phyloP scores from a whole-genome alignment of 768 basidiomycete species.

The Leucocoprinus leucothites region DNA sequence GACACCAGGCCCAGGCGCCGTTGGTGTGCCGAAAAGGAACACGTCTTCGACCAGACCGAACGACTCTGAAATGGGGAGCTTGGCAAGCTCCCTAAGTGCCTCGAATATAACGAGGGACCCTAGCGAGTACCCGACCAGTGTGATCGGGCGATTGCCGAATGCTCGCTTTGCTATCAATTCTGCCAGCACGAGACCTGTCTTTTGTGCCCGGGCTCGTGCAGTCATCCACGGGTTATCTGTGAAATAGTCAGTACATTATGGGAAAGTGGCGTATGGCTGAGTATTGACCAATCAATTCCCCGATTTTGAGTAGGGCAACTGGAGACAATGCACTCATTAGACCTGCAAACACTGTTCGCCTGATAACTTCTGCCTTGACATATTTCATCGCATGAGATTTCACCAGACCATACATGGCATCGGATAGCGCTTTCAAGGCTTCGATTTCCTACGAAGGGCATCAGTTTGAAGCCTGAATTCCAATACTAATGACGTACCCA shows the following conservation, averaged over 20 bases:
- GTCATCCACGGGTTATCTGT: constrained; percentile 63
- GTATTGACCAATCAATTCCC: constrained; percentile 54
- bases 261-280: constrained; percentile 12
- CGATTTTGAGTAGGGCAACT: constrained; percentile 46
- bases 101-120: constrained; percentile 56
- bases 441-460: constrained; percentile 44
- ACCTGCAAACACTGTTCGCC: constrained; percentile 47
- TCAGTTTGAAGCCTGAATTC: background rate
- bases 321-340: constrained; percentile 50
- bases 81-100: constrained; percentile 46
- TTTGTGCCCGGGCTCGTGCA: constrained; percentile 45
- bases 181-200: constrained; percentile 53
- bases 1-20: constrained; percentile 31
- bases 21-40: constrained; percentile 51
- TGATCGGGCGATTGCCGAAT: constrained; percentile 53
- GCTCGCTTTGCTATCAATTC: constrained; percentile 46
- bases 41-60: constrained; percentile 50
- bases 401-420: constrained; percentile 40
- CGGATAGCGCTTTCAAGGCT: constrained; percentile 46
- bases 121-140: constrained; percentile 54
- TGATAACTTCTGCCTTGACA: constrained; percentile 45
- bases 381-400: constrained; percentile 49
- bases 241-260: background rate
- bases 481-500: constrained; percentile 38
- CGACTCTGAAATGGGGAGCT: constrained; percentile 41